phyloP scores from a whole-genome alignment of 495 filamentous ascomycete genomes.

The Penicillium longicatenatum region DNA sequence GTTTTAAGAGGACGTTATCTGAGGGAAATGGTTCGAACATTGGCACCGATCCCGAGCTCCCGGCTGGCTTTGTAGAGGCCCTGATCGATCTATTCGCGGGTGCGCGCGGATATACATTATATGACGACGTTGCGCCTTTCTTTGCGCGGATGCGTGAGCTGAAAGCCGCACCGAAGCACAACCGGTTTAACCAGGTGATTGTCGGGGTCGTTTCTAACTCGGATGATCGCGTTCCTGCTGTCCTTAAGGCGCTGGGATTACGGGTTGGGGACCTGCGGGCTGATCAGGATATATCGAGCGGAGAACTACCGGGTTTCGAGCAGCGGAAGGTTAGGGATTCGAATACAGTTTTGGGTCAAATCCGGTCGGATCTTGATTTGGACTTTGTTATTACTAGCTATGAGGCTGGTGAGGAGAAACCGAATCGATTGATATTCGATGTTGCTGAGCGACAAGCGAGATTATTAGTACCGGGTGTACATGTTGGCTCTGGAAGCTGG shows the following conservation, averaged over 20 bases:
- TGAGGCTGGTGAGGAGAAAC: conserved; percentile 72
- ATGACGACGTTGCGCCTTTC: conserved; percentile 54
- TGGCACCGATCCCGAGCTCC: conserved; percentile 19
- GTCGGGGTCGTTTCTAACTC: conserved; percentile 78
- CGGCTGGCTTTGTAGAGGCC: conserved; percentile 50
- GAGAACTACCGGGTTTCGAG: conserved; percentile 46
- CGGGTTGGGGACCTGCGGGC: conserved; percentile 46
- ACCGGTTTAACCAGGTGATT: conserved; percentile 39
- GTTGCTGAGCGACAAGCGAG: conserved; percentile 53
- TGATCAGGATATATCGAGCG: conserved; percentile 34
- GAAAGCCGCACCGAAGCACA: not conserved
- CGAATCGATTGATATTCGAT: conserved; percentile 62
- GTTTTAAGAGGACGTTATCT: conserved; percentile 28
- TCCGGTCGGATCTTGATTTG: conserved; percentile 46
- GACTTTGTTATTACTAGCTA: conserved; percentile 73
- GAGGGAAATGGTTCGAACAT: not conserved
- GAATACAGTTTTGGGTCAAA: not conserved
- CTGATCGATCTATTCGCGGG: conserved; percentile 65
- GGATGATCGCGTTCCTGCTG: conserved; percentile 65
- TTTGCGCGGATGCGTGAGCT: conserved; percentile 46
- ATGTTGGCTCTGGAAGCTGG: conserved; percentile 29
- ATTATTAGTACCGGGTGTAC: conserved; percentile 10
- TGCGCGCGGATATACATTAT: conserved; percentile 60
- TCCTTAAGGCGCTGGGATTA: conserved; percentile 64
- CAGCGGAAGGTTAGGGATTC: conserved; percentile 6